These are phyloP conservation scores for Heliamphora pulchella DNA, from an alignment of 179 eudicot species.

Conservation along the genomic window DNA sequence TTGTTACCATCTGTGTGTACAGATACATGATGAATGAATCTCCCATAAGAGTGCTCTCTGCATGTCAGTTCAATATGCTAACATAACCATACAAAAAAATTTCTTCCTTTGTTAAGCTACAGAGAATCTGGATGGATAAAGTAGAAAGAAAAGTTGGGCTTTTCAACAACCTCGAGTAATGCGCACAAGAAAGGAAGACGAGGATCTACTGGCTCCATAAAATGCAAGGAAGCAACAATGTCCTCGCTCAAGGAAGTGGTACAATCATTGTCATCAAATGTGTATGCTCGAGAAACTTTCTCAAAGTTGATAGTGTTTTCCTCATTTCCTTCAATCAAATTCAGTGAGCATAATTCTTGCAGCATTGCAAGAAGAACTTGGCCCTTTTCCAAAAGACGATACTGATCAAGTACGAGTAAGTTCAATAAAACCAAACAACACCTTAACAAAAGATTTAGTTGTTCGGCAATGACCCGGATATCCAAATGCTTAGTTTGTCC, in stretches of 20 bases:
- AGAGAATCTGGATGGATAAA: conserved; percentile 2
- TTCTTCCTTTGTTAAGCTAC: background rate
- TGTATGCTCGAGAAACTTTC: conserved; percentile 24
- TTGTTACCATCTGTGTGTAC: background rate
- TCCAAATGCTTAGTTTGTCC: conserved; percentile 19
- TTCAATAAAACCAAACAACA: conserved; percentile 47
- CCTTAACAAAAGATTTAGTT: conserved; percentile 47
- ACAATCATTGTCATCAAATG: conserved; percentile 20
- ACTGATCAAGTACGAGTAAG: conserved; percentile 32
- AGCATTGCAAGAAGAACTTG: conserved; percentile 34
- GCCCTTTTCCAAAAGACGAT: conserved; percentile 31
- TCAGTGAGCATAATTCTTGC: conserved; percentile 26
- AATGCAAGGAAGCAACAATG: conserved; percentile 32
- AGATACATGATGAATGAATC: background rate
- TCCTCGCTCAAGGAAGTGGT: conserved; percentile 28
- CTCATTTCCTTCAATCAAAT: conserved; percentile 6
- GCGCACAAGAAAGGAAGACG: conserved; percentile 22
- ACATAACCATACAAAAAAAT: background rate
- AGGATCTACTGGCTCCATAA: conserved; percentile 35
- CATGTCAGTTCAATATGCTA: background rate
- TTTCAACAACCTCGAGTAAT: conserved; percentile 50
- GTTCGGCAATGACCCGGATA: conserved; percentile 29
- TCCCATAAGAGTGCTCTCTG: background rate
- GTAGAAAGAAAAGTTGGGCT: background rate
- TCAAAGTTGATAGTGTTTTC: conserved; percentile 19